Conservation (phyloP, 2,329 filamentous ascomycete genomes). For the Gliomastix tumulicola region DNA sequence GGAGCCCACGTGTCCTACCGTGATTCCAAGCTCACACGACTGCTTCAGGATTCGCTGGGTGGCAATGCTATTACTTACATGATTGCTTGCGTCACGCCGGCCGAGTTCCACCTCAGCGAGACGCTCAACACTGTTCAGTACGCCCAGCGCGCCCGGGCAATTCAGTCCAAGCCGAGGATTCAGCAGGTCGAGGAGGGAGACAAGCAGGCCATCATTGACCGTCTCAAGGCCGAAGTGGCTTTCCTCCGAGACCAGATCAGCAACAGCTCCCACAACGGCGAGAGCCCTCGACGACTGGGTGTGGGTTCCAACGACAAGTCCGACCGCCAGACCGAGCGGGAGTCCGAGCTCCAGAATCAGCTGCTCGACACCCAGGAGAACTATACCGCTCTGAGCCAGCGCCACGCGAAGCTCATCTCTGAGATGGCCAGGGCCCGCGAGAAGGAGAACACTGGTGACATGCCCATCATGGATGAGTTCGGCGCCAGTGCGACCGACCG, state of each 20-base stretch:
- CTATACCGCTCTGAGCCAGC: constrained; percentile 82
- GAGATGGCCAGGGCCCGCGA: constrained; percentile 86
- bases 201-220: constrained; percentile 88
- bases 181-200: constrained; percentile 91
- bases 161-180: constrained; percentile 95
- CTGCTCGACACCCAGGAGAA: constrained; percentile 90
- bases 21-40: constrained; percentile 90
- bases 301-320: constrained; percentile 58
- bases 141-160: constrained; percentile 88
- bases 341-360: constrained; percentile 88
- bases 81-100: constrained; percentile 96
- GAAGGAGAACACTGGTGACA: constrained; percentile 53
- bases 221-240: constrained; percentile 85
- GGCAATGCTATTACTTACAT: constrained; percentile 98
- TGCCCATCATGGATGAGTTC: constrained; percentile 46
- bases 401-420: constrained; percentile 91
- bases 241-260: constrained; percentile 93
- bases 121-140: constrained; percentile 97
- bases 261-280: constrained; percentile 60
- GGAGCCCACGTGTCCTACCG: constrained; percentile 94
- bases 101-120: constrained; percentile 95
- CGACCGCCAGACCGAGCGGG: constrained; percentile 76
- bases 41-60: constrained; percentile 92
- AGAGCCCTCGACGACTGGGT: constrained; percentile 44
- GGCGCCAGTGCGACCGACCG: constrained; percentile 80